Percentiles rank a stretch among this genome's conserved stretches.
These are phyloP conservation scores for Colletotrichum neosansevieriae DNA, from an alignment of 2,329 filamentous ascomycete genomes.

Conservation along the genomic window DNA sequence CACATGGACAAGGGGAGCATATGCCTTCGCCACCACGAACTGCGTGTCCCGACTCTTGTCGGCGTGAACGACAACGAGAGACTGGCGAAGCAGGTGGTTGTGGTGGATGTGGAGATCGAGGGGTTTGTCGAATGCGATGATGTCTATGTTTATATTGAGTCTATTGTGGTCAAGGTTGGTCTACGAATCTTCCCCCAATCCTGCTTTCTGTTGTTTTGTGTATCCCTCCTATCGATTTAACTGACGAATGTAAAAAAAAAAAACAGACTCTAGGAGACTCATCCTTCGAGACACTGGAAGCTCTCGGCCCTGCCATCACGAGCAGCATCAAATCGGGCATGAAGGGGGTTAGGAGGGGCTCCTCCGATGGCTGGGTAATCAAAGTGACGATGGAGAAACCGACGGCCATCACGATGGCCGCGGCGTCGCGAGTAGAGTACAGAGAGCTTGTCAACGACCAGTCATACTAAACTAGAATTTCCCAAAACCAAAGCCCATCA, in stretches of 20 bases:
- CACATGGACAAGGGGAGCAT: constrained; percentile 39
- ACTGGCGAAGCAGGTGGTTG: constrained; percentile 72
- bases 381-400: constrained; percentile 77
- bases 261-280: constrained; percentile 66
- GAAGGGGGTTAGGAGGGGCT: constrained; percentile 40
- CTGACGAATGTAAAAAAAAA: constrained; percentile 10
- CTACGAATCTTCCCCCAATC: not conserved
- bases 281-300: constrained; percentile 73
- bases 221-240: constrained; percentile 6
- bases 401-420: constrained; percentile 78
- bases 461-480: not conserved
- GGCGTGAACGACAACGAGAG: constrained; percentile 81
- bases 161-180: constrained; percentile 71
- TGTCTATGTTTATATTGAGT: constrained; percentile 67
- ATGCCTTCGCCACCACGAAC: constrained; percentile 63
- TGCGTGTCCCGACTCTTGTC: constrained; percentile 76
- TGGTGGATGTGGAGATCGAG: constrained; percentile 73
- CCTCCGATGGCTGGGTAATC: constrained; percentile 59
- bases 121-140: constrained; percentile 59
- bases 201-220: constrained; percentile 5
- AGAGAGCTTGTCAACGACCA: constrained; percentile 5
- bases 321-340: constrained; percentile 60
- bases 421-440: constrained; percentile 75
- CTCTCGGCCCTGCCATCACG: constrained; percentile 64
- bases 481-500: not conserved